Percentiles rank a stretch among this genome's conserved stretches.
These are phyloP conservation scores for Tetradesmus obliquus DNA, from an alignment of 139 green algal species.

Conservation along the genomic window DNA sequence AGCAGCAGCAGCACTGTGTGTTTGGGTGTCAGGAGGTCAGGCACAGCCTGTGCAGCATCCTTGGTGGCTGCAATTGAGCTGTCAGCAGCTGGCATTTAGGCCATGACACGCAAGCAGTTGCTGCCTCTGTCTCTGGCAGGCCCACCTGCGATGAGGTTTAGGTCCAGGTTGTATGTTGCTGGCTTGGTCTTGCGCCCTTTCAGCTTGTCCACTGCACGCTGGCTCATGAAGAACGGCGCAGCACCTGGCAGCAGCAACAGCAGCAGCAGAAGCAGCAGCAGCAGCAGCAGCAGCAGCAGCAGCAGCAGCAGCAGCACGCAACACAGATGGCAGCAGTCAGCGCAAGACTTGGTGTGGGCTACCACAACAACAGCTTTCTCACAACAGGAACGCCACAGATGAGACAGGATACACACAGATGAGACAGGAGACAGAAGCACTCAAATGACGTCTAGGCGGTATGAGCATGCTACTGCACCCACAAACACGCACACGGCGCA, in stretches of 20 bases:
- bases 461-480: not conserved
- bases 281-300: not conserved
- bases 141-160: conserved; percentile 79
- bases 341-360: not conserved
- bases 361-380: too few species aligned
- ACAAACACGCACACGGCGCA: too few species aligned
- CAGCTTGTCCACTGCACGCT: conserved; percentile 84
- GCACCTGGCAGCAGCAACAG: conserved; percentile 60
- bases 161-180: conserved; percentile 86
- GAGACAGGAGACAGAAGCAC: not conserved
- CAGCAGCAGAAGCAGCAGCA: too few species aligned
- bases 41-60: not conserved
- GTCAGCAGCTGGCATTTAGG: too few species aligned
- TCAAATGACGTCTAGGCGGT: not conserved
- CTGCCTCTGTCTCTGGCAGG: too few species aligned
- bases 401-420: too few species aligned
- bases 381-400: too few species aligned
- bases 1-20: too few species aligned
- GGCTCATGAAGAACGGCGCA: conserved; percentile 81
- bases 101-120: too few species aligned
- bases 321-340: not conserved
- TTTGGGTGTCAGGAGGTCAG: too few species aligned
- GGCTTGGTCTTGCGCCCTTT: conserved; percentile 78
- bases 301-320: not conserved
- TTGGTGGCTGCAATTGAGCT: not conserved